These are phyloP conservation scores for Salvia sclarea DNA, from an alignment of 305 asterid genomes.

Conservation along the genomic window DNA sequence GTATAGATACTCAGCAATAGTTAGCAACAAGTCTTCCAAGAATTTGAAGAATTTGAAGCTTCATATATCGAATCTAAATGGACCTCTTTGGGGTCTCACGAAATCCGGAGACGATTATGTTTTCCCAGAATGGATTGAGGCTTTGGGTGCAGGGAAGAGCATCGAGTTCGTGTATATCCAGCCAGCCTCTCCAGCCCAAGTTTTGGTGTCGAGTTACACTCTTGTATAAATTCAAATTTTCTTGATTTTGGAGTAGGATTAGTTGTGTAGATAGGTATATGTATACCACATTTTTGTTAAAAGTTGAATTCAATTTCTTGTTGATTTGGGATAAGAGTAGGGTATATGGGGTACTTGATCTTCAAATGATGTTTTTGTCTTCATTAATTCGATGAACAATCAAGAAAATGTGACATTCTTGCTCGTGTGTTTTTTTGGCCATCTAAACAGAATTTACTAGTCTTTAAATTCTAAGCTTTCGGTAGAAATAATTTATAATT, in stretches of 20 bases:
- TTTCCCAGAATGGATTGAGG: slow-evolving; percentile 80
- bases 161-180: slow-evolving; percentile 89
- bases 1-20: slow-evolving; percentile 67
- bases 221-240: slow-evolving; percentile 35
- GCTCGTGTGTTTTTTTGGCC: no score
- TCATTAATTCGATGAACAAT: neutral
- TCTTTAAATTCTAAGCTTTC: no score
- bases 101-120: slow-evolving; percentile 63
- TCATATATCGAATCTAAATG: slow-evolving; percentile 61
- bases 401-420: neutral
- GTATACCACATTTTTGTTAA: no score
- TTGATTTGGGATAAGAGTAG: no score
- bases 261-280: neutral
- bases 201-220: slow-evolving; percentile 74
- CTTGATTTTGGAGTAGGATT: neutral
- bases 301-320: no score
- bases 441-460: no score
- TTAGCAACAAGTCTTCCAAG: slow-evolving; percentile 73
- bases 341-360: neutral
- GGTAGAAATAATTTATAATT: no score
- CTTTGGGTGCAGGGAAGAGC: slow-evolving; percentile 78
- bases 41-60: slow-evolving; percentile 69
- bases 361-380: neutral
- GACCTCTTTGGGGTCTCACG: slow-evolving; percentile 93
- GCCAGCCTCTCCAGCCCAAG: slow-evolving; percentile 67